A percentile compares a stretch with the other conserved stretches of the same genome.
These are phyloP conservation scores for Metschnikowia noctiluminum DNA, from an alignment of 805 yeast species.

Conservation along the genomic window DNA sequence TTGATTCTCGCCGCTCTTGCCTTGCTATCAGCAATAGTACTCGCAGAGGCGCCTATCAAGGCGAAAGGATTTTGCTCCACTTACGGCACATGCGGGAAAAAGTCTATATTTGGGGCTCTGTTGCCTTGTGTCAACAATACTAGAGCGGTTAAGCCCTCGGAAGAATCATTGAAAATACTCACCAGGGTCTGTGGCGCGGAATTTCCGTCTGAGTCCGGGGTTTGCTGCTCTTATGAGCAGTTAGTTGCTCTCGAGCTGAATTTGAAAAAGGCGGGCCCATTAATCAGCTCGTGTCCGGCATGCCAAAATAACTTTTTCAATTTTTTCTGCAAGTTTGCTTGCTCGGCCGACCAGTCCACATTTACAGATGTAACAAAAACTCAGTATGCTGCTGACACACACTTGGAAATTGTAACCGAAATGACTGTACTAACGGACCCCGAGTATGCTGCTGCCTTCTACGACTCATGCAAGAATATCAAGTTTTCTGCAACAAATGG, in stretches of 20 bases:
- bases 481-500: slow-evolving; percentile 95
- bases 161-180: slow-evolving; percentile 44
- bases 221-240: slow-evolving; percentile 75
- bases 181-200: slow-evolving; percentile 68
- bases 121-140: slow-evolving; percentile 72
- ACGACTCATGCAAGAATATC: slow-evolving; percentile 81
- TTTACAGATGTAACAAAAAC: slow-evolving; percentile 67
- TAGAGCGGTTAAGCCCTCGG: slow-evolving; percentile 46
- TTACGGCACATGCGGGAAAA: slow-evolving; percentile 73
- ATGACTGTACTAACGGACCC: slow-evolving; percentile 60
- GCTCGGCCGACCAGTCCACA: slow-evolving; percentile 77
- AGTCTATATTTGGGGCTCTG: slow-evolving; percentile 69
- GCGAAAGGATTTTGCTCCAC: slow-evolving; percentile 50
- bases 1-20: neutral
- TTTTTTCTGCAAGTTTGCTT: slow-evolving; percentile 83
- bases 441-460: slow-evolving; percentile 60
- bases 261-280: slow-evolving; percentile 38
- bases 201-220: slow-evolving; percentile 47
- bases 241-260: slow-evolving; percentile 45
- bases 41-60: neutral
- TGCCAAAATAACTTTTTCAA: slow-evolving; percentile 82
- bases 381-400: slow-evolving; percentile 45
- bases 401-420: slow-evolving; percentile 64
- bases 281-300: slow-evolving; percentile 70
- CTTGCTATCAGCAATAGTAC: neutral